Percentiles rank a stretch among this genome's conserved stretches.
Conservation (phyloP, 1,284 basidiomycete genomes). For the Stereum hirsutum region DNA sequence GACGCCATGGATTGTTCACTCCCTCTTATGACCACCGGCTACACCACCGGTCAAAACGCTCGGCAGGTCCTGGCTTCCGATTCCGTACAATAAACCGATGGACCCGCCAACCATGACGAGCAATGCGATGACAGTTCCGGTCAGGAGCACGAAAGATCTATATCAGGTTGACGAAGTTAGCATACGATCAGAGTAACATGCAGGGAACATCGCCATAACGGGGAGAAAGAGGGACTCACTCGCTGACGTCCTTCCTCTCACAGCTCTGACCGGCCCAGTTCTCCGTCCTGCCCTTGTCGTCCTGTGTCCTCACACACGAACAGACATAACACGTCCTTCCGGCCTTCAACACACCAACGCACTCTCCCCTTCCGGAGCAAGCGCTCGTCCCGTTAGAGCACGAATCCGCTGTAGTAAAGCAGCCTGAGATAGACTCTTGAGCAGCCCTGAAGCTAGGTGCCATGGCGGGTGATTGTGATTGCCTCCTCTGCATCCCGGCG, state of each 20-base stretch:
- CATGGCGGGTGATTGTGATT: constrained; percentile 44
- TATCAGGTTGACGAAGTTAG: too few species aligned
- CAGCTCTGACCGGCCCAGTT: constrained; percentile 68
- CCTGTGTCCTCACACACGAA: constrained; percentile 46
- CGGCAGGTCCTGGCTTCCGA: constrained; percentile 56
- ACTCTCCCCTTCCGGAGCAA: constrained; percentile 67
- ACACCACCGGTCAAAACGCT: constrained; percentile 60
- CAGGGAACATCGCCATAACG: background rate
- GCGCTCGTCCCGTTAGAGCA: constrained; percentile 54
- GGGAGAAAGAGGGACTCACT: constrained; percentile 33
- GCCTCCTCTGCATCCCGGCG: constrained; percentile 2
- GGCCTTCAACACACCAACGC: constrained; percentile 47
- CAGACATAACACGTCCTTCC: constrained; percentile 70
- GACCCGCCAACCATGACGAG: constrained; percentile 60
- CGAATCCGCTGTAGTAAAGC: constrained; percentile 41
- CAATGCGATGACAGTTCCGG: constrained; percentile 57
- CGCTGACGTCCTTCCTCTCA: constrained; percentile 70
- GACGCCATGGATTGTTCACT: too few species aligned
- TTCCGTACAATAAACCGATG: constrained; percentile 51
- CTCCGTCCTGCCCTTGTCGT: constrained; percentile 41
- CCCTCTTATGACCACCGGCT: constrained; percentile 37
- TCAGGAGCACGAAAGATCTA: constrained; percentile 65
- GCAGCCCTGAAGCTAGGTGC: constrained; percentile 42
- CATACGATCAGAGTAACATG: constrained; percentile 7
- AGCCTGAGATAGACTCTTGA: constrained; percentile 54